Base-by-base conservation (phyloP, 2,329 filamentous ascomycete species). In the Paecilomyces sp. region DNA sequence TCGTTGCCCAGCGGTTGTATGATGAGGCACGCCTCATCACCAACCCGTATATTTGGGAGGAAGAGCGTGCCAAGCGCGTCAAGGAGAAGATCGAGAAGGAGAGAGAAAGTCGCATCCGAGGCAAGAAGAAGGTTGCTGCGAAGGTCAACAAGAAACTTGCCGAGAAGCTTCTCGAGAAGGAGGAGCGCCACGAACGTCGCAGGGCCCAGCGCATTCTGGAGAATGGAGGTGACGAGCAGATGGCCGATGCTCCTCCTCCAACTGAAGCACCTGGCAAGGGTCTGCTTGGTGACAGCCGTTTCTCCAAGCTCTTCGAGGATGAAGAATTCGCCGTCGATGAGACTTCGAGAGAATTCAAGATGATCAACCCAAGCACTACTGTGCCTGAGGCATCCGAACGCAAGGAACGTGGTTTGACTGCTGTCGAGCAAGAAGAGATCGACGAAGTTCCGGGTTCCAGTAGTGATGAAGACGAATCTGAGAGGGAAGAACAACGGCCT, bases 81-180 rank as follows among this genome's bases (percentile, higher is more conserved):
- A 91, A 93, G 75, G 91, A 96, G 72, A 96, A 93, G 82, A 91
- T 99, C 64, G 91, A 96, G 71, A 96, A 97, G 78, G 92, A 97
- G 77, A 87, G 94, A n/a, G 91, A 94, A 70, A 95, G 88, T 73
- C 85, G 94, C 66, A 97, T 99, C 70, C 86, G 94, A 67, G 92
- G 93, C 64, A 91, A 88, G 76, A 97, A 96, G 81, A 97, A 96
- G 82, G 89, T 95, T 7, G 75, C 80, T 13, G 85, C 86, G 80
- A 97, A 97, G 82, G 92, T 99, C 78, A 99, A 99, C 72, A 79
- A 83, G 61, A 82, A 77, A 64, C 75, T 87, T 54, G 85, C 85
- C n/a, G 85, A 88, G 73, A 83, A 79, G 67, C 77, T 88, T 62
- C 72, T 85, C 52, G 82, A 85, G 60, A 77, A 80, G 56, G 83